These are phyloP conservation scores for Kwoniella dejecticola DNA, from an alignment of 768 basidiomycete genomes.

Conservation along the genomic window DNA sequence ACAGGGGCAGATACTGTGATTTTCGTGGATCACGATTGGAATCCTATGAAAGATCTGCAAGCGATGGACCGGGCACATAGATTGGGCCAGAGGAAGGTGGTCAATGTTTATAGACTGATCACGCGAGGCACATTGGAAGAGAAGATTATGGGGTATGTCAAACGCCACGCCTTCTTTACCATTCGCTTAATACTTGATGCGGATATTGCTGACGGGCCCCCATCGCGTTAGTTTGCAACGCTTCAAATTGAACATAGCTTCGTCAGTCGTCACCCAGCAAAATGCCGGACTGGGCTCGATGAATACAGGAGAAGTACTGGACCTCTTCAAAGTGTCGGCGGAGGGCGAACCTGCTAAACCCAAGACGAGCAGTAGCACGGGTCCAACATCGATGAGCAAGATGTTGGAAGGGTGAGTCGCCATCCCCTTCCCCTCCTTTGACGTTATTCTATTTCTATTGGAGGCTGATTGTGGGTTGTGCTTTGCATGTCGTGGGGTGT, in stretches of 20 bases:
- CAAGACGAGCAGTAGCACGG: constrained; percentile 55
- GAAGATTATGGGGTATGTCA: constrained; percentile 95
- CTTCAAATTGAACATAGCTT: constrained; percentile 97
- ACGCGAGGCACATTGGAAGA: constrained; percentile 97
- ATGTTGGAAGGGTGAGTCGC: constrained; percentile 67
- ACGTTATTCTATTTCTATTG: too few relatives aligned
- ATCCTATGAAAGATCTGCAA: constrained; percentile 98
- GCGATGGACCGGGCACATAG: constrained; percentile 99
- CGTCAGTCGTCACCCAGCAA: constrained; percentile 95
- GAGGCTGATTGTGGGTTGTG: too few relatives aligned
- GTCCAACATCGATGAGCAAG: constrained; percentile 74
- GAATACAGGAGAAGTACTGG: constrained; percentile 95
- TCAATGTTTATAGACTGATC: constrained; percentile 96
- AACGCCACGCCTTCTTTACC: not conserved
- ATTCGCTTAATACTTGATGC: not conserved
- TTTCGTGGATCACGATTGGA: constrained; percentile 99
- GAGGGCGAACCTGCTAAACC: constrained; percentile 64
- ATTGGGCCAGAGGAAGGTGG: constrained; percentile 97
- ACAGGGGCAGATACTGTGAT: constrained; percentile 99
- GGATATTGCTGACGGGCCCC: not conserved
- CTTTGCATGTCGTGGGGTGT: too few relatives aligned
- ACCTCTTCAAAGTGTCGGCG: constrained; percentile 71
- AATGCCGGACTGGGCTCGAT: constrained; percentile 90
- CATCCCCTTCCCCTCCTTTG: too few relatives aligned
- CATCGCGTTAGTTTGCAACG: constrained; percentile 75